Evolutionary conservation across 306 rosid genomes (phyloP).

Genomic region (Begonia masoniana): DNA sequence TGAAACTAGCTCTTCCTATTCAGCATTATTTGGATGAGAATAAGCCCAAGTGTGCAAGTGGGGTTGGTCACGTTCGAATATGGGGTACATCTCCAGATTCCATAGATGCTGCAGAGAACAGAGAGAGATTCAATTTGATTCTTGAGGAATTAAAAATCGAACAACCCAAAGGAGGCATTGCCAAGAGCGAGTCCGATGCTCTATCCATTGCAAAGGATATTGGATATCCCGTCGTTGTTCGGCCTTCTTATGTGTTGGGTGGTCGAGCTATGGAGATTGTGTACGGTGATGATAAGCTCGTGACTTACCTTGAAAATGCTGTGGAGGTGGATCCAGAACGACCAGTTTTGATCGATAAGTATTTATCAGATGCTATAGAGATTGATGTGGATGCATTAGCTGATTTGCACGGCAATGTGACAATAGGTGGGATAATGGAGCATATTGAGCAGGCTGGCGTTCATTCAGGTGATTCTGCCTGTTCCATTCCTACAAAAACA

Average conservation of each 20-base stretch:
- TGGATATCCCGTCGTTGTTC: conserved; percentile 93
- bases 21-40: conserved; percentile 74
- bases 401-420: conserved; percentile 83
- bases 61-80: conserved; percentile 50
- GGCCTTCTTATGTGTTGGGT: conserved; percentile 94
- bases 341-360: conserved; percentile 83
- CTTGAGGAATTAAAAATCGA: conserved; percentile 68
- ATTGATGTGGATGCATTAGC: conserved; percentile 95
- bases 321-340: conserved; percentile 95
- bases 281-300: conserved; percentile 56
- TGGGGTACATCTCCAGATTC: conserved; percentile 99
- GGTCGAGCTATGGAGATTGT: conserved; percentile 99
- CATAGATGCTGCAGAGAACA: conserved; percentile 92
- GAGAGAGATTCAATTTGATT: conserved; percentile 85
- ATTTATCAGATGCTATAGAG: conserved; percentile 83
- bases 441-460: conserved; percentile 99
- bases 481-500: conserved; percentile 77
- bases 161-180: conserved; percentile 98
- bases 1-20: conserved; percentile 78
- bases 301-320: conserved; percentile 79
- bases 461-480: conserved; percentile 97
- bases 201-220: conserved; percentile 71
- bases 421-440: conserved; percentile 99
- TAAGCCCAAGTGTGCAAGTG: conserved; percentile 65
- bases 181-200: conserved; percentile 77